Evolutionary conservation across 768 basidiomycete genomes (phyloP).

Genomic region (Mycena epipterygia): DNA sequence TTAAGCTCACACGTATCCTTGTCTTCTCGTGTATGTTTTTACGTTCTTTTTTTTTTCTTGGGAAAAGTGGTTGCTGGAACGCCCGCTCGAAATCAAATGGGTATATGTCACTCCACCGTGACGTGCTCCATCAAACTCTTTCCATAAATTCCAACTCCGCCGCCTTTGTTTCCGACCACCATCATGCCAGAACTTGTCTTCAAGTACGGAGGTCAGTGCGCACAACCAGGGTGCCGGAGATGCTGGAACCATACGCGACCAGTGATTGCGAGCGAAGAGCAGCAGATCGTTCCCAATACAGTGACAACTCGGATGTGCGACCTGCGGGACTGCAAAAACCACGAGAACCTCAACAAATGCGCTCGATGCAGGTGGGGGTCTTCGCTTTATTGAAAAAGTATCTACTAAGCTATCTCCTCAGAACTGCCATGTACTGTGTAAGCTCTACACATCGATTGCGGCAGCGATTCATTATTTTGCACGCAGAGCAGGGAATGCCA

Average conservation of each 20-base stretch:
- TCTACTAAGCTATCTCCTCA: neutral
- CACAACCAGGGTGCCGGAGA: neutral
- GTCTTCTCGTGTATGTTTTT: too few relatives aligned
- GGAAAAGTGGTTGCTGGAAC: too few relatives aligned
- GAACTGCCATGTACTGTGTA: constrained; percentile 34
- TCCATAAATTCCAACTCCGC: neutral
- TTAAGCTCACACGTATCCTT: too few relatives aligned
- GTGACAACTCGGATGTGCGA: constrained; percentile 24
- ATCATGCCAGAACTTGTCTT: neutral
- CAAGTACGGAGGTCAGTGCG: constrained; percentile 4
- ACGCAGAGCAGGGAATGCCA: constrained; percentile 20
- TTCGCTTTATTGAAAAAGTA: neutral
- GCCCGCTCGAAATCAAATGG: too few relatives aligned
- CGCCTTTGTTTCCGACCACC: neutral
- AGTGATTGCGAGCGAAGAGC: constrained; percentile 16
- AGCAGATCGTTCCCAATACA: neutral
- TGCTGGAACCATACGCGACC: neutral
- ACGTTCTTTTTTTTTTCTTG: too few relatives aligned
- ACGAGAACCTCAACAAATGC: constrained; percentile 27
- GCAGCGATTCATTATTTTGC: neutral
- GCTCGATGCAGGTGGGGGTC: constrained; percentile 25
- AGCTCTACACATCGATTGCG: neutral
- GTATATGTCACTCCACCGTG: too few relatives aligned
- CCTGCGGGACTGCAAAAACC: constrained; percentile 24
- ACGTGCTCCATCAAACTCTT: too few relatives aligned